These are phyloP conservation scores for Epichloe sp. DNA, from an alignment of 2,329 filamentous ascomycete genomes.

Conservation along the genomic window DNA sequence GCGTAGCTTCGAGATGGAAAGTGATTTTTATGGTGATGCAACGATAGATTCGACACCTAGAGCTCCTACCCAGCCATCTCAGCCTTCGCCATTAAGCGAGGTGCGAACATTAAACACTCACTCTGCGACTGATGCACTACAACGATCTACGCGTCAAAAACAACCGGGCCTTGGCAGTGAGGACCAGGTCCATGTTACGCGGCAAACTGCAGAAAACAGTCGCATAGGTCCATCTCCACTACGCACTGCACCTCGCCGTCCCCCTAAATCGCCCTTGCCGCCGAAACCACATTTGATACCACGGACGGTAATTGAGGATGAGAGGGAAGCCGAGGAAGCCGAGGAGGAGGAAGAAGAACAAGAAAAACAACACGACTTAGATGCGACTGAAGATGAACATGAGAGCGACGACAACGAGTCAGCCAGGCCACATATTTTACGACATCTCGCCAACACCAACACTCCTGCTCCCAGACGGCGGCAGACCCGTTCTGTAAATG, in stretches of 20 bases:
- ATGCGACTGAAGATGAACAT: conserved; percentile 1
- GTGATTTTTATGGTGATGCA: conserved; percentile 23
- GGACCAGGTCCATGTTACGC: conserved; percentile 1
- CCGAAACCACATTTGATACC: not conserved
- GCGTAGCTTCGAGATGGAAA: conserved; percentile 24
- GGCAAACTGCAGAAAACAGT: not conserved
- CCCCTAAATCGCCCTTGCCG: not conserved
- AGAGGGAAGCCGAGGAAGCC: not conserved
- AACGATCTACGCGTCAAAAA: not conserved
- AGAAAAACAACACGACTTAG: not conserved
- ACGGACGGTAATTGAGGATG: not conserved
- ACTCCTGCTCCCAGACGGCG: conserved; percentile 9
- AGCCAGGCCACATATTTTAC: not conserved
- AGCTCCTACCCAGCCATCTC: not conserved
- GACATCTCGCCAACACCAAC: conserved; percentile 6
- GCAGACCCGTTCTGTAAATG: not conserved
- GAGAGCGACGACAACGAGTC: conserved; percentile 2
- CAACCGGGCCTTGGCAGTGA: not conserved
- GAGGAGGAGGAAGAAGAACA: conserved; percentile 1
- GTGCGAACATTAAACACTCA: not conserved
- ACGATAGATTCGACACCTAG: conserved; percentile 20
- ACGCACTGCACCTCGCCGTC: conserved; percentile 1
- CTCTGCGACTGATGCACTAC: not conserved
- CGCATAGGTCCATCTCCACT: conserved; percentile 2
- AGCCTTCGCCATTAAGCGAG: not conserved